Percentiles rank a stretch among this genome's conserved stretches.
phyloP scores from a whole-genome alignment of 768 basidiomycete genomes.

The Amanita pseudoporphyria region DNA sequence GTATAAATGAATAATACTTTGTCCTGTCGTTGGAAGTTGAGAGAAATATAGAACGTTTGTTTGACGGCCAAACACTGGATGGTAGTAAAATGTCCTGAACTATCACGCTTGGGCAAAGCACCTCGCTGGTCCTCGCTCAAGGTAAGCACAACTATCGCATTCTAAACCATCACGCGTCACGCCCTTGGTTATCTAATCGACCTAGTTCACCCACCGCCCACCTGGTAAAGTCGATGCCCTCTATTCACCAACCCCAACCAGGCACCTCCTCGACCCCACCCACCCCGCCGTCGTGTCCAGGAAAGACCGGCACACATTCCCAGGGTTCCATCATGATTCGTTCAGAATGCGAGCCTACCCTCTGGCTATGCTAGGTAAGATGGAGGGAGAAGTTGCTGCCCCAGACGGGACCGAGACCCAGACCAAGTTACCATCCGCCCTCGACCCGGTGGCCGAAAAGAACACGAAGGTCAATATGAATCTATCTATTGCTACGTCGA shows the following conservation, averaged over 20 bases:
- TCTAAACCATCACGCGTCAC: too few species aligned
- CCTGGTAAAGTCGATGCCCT: neutral
- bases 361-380: constrained; percentile 2
- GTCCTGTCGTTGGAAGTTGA: too few species aligned
- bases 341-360: constrained; percentile 7
- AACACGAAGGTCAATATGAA: constrained; percentile 5
- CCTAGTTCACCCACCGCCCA: constrained; percentile 1
- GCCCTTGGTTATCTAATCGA: too few species aligned
- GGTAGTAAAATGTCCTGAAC: neutral
- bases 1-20: neutral
- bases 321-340: neutral
- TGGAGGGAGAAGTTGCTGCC: too few species aligned
- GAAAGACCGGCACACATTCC: neutral
- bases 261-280: constrained; percentile 1
- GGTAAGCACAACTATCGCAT: constrained; percentile 1
- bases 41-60: too few species aligned
- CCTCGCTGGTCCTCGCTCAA: constrained; percentile 2
- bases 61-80: too few species aligned
- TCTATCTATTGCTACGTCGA: constrained; percentile 19
- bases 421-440: neutral
- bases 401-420: neutral
- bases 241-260: neutral
- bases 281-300: constrained; percentile 4
- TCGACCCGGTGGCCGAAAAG: neutral
- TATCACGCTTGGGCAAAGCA: neutral